phyloP scores from a whole-genome alignment of 2,329 filamentous ascomycete species.

The Botrytis cinerea region DNA sequence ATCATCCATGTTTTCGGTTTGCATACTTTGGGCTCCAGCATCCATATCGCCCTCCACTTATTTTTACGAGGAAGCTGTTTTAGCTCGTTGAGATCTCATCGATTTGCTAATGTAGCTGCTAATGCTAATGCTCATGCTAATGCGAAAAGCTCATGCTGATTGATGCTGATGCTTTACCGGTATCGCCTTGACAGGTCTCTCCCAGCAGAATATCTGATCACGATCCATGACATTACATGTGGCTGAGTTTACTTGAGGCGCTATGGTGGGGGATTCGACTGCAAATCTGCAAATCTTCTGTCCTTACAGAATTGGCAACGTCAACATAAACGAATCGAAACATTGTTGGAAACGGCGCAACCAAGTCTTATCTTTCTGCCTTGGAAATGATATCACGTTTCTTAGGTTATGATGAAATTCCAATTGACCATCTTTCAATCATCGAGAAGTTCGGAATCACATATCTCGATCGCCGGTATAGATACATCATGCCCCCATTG shows the following conservation, averaged over 20 bases:
- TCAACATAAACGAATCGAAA: background rate
- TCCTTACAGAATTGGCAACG: background rate
- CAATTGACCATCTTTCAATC: background rate
- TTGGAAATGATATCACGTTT: constrained; percentile 14
- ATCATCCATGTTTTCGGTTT: constrained; percentile 4
- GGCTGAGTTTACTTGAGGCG: constrained; percentile 8
- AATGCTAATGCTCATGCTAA: background rate
- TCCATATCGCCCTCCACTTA: background rate
- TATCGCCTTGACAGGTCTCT: constrained; percentile 16
- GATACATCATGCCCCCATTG: constrained; percentile 23
- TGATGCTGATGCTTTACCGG: constrained; percentile 7
- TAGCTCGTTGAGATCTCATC: background rate
- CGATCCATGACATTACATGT: constrained; percentile 5
- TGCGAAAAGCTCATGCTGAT: background rate
- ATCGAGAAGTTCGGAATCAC: constrained; percentile 3
- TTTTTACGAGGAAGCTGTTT: background rate
- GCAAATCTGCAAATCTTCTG: constrained; percentile 17
- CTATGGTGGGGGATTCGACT: constrained; percentile 5
- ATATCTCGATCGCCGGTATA: background rate
- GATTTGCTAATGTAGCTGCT: constrained; percentile 3
- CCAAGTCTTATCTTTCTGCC: constrained; percentile 9
- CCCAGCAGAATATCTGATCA: background rate
- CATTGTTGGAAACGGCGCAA: constrained; percentile 16
- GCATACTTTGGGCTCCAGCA: constrained; percentile 17
- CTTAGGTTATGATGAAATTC: constrained; percentile 14